A percentile compares a stretch with the other conserved stretches of the same genome.
phyloP scores from a whole-genome alignment of 1,284 basidiomycete genomes.

The Ganoderma leucocontextum region DNA sequence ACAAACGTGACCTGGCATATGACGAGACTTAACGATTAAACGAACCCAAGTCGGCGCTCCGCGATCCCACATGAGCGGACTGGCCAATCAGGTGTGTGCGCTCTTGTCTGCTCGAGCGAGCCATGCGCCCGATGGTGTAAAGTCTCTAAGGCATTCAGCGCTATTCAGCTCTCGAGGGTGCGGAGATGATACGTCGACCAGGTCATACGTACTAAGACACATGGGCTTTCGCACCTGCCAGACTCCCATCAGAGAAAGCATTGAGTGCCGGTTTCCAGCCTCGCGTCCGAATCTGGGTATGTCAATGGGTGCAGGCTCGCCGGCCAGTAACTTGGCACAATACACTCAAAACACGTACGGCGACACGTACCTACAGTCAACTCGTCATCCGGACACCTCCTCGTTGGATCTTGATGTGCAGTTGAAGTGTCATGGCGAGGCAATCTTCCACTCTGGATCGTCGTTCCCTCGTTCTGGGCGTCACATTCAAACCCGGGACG shows the following conservation, averaged over 20 bases:
- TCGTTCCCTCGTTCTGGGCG: conserved; percentile 18
- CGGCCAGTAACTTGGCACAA: not conserved
- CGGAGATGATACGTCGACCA: conserved; percentile 10
- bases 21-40: not conserved
- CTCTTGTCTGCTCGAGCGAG: conserved; percentile 4
- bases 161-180: conserved; percentile 12
- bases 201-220: conserved; percentile 11
- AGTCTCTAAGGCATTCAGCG: not conserved
- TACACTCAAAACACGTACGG: conserved; percentile 13
- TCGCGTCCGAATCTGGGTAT: not conserved
- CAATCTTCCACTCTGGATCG: conserved; percentile 22
- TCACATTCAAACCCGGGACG: conserved; percentile 22
- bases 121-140: conserved; percentile 18
- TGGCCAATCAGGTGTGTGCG: conserved; percentile 6
- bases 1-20: conserved; percentile 12
- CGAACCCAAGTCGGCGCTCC: conserved; percentile 7
- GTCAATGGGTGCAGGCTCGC: not conserved
- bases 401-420: conserved; percentile 13
- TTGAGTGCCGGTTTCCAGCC: not conserved
- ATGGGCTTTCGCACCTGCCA: not conserved
- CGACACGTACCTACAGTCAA: conserved; percentile 6
- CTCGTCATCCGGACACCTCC: conserved; percentile 5
- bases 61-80: not conserved
- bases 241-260: conserved; percentile 8
- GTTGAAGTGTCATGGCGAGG: conserved; percentile 16